These are phyloP conservation scores for Fusarium liriodendri DNA, from an alignment of 2,329 filamentous ascomycete genomes.

Conservation along the genomic window DNA sequence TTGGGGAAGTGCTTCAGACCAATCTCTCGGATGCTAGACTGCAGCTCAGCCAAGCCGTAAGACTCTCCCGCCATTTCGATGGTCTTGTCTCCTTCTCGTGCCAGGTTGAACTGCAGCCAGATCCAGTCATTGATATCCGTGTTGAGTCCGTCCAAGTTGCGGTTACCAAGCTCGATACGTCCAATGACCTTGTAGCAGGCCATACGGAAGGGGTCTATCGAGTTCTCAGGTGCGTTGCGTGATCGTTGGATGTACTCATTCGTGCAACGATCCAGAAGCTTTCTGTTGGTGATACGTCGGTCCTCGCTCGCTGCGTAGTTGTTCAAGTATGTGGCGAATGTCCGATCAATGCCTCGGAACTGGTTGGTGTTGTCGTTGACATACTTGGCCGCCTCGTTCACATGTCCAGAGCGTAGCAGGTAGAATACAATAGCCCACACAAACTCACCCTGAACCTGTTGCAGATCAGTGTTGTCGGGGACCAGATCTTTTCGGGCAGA, in stretches of 20 bases:
- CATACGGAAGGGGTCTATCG: constrained; percentile 94
- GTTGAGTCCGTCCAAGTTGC: constrained; percentile 71
- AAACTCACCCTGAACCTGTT: constrained; percentile 83
- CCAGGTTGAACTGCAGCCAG: constrained; percentile 78
- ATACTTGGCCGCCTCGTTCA: constrained; percentile 87
- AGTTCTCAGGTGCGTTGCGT: constrained; percentile 85
- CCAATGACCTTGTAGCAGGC: constrained; percentile 98
- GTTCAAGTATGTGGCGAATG: constrained; percentile 88
- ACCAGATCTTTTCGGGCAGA: constrained; percentile 85
- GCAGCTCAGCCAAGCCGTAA: constrained; percentile 75
- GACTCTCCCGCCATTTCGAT: constrained; percentile 74
- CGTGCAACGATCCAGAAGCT: constrained; percentile 87
- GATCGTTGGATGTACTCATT: constrained; percentile 89
- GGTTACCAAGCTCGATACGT: constrained; percentile 75
- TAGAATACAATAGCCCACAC: constrained; percentile 97
- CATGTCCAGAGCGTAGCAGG: constrained; percentile 84
- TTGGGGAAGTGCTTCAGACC: constrained; percentile 92
- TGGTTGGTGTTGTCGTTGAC: constrained; percentile 82
- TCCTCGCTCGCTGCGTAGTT: constrained; percentile 84
- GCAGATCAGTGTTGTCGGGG: constrained; percentile 82
- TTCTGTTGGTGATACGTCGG: constrained; percentile 76
- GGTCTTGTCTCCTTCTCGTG: constrained; percentile 71
- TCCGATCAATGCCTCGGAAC: constrained; percentile 91
- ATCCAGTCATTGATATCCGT: constrained; percentile 77
- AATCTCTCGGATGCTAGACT: constrained; percentile 86